phyloP scores from a whole-genome alignment of 169 alveolate species.

The Plasmodium yoelii region DNA sequence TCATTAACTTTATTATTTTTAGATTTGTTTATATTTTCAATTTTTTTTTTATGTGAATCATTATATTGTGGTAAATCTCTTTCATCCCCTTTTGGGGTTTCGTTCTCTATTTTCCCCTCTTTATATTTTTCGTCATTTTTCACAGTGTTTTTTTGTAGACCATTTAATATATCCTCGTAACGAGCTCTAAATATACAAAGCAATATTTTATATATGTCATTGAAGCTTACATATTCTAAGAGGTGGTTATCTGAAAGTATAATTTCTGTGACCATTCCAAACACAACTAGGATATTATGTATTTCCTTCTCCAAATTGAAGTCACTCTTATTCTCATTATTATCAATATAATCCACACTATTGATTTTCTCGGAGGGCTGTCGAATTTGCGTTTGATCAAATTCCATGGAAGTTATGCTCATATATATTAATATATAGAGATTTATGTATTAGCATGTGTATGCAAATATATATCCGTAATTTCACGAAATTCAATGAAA shows the following conservation, averaged over 20 bases:
- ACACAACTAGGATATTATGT: conserved; percentile 30
- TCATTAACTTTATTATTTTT: background rate
- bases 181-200: conserved; percentile 22
- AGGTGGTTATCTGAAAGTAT: conserved; percentile 47
- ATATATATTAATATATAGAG: conserved; percentile 3
- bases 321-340: background rate
- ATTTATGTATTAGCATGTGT: background rate
- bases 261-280: conserved; percentile 41
- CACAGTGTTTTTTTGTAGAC: background rate
- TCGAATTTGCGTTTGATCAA: conserved; percentile 4
- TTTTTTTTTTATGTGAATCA: background rate
- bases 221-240: conserved; percentile 41
- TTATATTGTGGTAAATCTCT: background rate
- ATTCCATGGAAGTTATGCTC: background rate
- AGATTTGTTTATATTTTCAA: background rate
- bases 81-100: background rate
- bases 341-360: too few relatives aligned
- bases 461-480: background rate
- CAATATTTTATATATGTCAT: conserved; percentile 53
- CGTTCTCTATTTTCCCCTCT: background rate
- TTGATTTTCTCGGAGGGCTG: background rate
- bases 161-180: conserved; percentile 22
- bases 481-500: background rate
- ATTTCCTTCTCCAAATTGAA: conserved; percentile 31
- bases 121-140: too few relatives aligned